Conservation (phyloP, 2,329 filamentous ascomycete species). For the Orbilia blumenaviensis region DNA sequence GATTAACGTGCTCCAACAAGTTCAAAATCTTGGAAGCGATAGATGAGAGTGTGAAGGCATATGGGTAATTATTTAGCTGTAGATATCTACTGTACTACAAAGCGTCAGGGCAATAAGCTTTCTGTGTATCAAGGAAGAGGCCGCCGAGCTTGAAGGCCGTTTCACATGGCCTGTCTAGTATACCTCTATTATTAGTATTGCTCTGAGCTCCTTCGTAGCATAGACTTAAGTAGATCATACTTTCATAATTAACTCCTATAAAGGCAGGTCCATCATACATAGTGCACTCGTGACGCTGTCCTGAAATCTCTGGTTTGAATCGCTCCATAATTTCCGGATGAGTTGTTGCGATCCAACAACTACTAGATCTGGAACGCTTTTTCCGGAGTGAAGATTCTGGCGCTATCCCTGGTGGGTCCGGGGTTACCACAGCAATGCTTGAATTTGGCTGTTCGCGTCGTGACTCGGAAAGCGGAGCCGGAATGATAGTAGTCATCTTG, state of each 20-base stretch:
- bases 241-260: not conserved
- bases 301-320: not conserved
- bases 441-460: not conserved
- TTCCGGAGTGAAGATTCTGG: too few species aligned
- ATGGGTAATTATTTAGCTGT: not conserved
- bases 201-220: not conserved
- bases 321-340: not conserved
- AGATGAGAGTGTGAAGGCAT: too few species aligned
- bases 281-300: not conserved
- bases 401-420: not conserved
- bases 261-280: conserved; percentile 4
- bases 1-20: too few species aligned
- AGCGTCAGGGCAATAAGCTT: not conserved
- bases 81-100: not conserved
- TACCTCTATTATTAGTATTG: not conserved
- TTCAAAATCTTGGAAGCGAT: too few species aligned
- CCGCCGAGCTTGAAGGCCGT: not conserved
- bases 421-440: not conserved
- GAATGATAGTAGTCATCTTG: not conserved
- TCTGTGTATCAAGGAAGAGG: not conserved
- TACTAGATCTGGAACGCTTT: too few species aligned
- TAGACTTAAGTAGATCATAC: not conserved
- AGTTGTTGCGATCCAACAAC: not conserved
- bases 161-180: not conserved
- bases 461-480: not conserved